Evolutionary conservation across 2,329 filamentous ascomycete species (phyloP), one percentile per base, ranked within the genome.

Genomic region (Paraconiothyrium brasiliense): DNA sequence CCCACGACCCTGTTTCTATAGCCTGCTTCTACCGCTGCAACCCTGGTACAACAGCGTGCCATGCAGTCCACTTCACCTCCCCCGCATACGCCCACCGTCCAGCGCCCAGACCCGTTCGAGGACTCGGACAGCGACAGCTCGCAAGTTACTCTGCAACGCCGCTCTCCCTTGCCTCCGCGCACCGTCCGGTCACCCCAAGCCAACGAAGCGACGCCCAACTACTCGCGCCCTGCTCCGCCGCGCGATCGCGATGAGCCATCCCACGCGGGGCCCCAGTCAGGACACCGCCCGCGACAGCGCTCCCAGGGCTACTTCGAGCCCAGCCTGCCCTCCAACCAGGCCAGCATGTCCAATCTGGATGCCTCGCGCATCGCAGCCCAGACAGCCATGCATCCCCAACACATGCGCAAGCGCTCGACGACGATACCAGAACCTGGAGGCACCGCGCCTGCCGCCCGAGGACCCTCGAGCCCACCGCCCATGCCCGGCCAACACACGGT

Each of bases 291-390:
- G 67, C 86, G 91, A 70, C 92, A 92, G 63, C 87, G 90, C 68
- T 91, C 87, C 9, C 90, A 92, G 75, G 92, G 92, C 71, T 87
- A 89, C 71, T 94, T 94, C 73, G 91, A 94, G 74, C 87, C 91
- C 46, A 89, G 86, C 24, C 81, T 94, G 51, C 90, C 91, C 24
- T 87, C 86, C 24, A 88, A 85, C 58, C 74, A 80, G 86, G 58
- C 83, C 83, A 30, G 83, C 86, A 74, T 77, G 71, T 80, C 81
- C 64, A 63, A 68, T 37, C 71, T 88, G 78, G 78, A 80, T 79
- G 88, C 91, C n/a, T 92, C 90, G 77, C 90, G 92, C 76, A 92
- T 93, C 66, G 92, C 92, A 43, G 91, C 91, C 20, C 91, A 93
- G 78, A 89, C 91, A 10, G 92, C 92, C 58, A 88, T 91, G 72